These are phyloP conservation scores for Emmonsia crescens DNA, from an alignment of 2,329 filamentous ascomycete genomes.

Conservation along the genomic window DNA sequence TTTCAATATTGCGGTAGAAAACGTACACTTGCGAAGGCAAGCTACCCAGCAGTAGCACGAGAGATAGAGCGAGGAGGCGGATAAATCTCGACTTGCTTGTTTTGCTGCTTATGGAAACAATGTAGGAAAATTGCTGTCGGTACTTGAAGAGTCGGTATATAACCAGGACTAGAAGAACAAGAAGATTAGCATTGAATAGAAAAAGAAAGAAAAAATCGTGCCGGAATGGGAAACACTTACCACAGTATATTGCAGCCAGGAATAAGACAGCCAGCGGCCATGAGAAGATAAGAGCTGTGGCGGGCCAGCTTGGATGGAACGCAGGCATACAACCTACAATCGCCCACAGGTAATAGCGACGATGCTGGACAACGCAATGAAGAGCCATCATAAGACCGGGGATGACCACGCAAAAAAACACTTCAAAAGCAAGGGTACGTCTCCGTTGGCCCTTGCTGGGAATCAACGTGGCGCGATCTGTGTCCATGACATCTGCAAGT, in stretches of 20 bases:
- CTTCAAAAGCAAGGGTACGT: conserved; percentile 40
- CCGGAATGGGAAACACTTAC: conserved; percentile 31
- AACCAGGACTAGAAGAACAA: conserved; percentile 40
- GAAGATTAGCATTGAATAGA: conserved; percentile 10
- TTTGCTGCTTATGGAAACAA: conserved; percentile 43
- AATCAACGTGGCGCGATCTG: conserved; percentile 42
- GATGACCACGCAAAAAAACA: conserved; percentile 45
- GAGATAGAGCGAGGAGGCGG: conserved; percentile 39
- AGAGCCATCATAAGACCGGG: conserved; percentile 45
- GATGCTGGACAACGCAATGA: conserved; percentile 50
- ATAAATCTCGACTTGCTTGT: conserved; percentile 51
- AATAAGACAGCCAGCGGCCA: conserved; percentile 47
- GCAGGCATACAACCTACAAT: conserved; percentile 49
- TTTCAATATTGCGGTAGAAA: conserved; percentile 34
- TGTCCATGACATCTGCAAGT: conserved; percentile 51
- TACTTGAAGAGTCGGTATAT: conserved; percentile 51
- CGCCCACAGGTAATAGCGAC: conserved; percentile 47
- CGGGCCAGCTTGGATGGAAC: conserved; percentile 48
- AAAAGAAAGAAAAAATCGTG: neutral
- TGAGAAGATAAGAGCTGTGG: conserved; percentile 42
- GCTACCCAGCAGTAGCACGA: conserved; percentile 45
- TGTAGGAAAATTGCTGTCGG: conserved; percentile 45
- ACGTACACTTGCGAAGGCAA: conserved; percentile 45
- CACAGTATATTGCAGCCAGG: conserved; percentile 45
- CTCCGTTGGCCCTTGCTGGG: conserved; percentile 40